Base-by-base conservation (phyloP, 768 basidiomycete species). In the Russula foetens region DNA sequence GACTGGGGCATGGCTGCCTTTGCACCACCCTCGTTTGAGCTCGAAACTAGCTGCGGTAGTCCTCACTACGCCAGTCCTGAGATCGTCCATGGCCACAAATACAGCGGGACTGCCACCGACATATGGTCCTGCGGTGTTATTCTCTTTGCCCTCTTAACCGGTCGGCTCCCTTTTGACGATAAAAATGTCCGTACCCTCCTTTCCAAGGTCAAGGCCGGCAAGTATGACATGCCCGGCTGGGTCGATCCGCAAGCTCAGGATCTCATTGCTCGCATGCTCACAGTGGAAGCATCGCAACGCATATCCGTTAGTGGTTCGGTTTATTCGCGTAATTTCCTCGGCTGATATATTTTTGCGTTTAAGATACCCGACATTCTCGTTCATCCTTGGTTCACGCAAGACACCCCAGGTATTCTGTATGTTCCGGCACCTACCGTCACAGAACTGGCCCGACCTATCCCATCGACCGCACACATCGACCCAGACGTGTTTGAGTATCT, bases 1-100 rank as follows among this genome's bases (percentile, higher is more conserved):
- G 96, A 98, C 74, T 98, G 96, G 84, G 96, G 96, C 23, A 97
- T 98, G 96, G 95, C 96, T 26, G 91, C 95, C 11, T 91, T 97
- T 69, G 91, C 93, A 60, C 88, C 89, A 43, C 90, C 89, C 41
- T 82, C 85, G 43, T 79, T 87, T 45, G 81, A 94, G 65, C 82
- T 97, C 28, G 92, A 96, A 75, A 98, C 96, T 1, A 92, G 90
- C 69, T 98, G 96, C 69, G 96, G 96, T 7, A 92, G 89, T 63
- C 96, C 96, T 63, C 95, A 98, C 73, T 98, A 98, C 64, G 96
- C 94, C 5, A 91, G 88, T 68, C 96, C 96, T 1, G 95, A 98
- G 75, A 94, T 98, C 69, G 92, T 98, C 64, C 87, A 90, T 58
- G 94, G 94, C 9, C 79, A 85, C 73, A 85, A 84, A 68, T 98